These are phyloP conservation scores for Aspergillus affinis DNA, from an alignment of 495 filamentous ascomycete genomes.

Conservation along the genomic window DNA sequence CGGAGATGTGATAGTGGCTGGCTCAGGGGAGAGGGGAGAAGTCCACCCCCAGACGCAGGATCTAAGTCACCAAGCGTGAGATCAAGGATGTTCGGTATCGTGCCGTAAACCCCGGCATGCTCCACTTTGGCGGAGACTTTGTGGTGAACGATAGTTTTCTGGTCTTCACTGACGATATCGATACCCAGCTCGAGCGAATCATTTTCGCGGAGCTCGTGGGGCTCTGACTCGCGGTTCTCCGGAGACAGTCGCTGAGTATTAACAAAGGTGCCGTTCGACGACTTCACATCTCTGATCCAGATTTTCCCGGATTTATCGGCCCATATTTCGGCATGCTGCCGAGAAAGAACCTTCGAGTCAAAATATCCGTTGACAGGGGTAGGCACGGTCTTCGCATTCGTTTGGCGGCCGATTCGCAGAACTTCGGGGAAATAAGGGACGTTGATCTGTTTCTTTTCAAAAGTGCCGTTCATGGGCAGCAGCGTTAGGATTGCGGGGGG, in stretches of 20 bases:
- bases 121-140: slow-evolving; percentile 97
- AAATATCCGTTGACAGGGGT: slow-evolving; percentile 91
- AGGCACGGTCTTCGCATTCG: slow-evolving; percentile 91
- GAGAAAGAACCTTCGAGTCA: slow-evolving; percentile 93
- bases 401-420: slow-evolving; percentile 91
- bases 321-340: slow-evolving; percentile 96
- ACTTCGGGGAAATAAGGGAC: slow-evolving; percentile 88
- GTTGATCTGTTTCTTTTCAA: slow-evolving; percentile 92
- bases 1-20: slow-evolving; percentile 60
- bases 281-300: slow-evolving; percentile 96
- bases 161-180: slow-evolving; percentile 97
- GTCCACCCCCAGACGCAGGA: slow-evolving; percentile 61
- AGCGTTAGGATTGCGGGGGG: slow-evolving; percentile 75
- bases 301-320: slow-evolving; percentile 86
- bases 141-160: slow-evolving; percentile 96
- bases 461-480: slow-evolving; percentile 86
- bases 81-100: slow-evolving; percentile 71
- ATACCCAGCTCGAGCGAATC: slow-evolving; percentile 94
- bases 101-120: slow-evolving; percentile 76
- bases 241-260: slow-evolving; percentile 87
- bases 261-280: slow-evolving; percentile 97
- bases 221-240: slow-evolving; percentile 93
- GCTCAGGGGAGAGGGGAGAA: slow-evolving; percentile 62
- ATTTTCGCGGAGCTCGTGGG: slow-evolving; percentile 82
- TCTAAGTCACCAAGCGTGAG: slow-evolving; percentile 89